Evolutionary conservation across 257 asterid species (phyloP).

Genomic region (Salvia splendens): DNA sequence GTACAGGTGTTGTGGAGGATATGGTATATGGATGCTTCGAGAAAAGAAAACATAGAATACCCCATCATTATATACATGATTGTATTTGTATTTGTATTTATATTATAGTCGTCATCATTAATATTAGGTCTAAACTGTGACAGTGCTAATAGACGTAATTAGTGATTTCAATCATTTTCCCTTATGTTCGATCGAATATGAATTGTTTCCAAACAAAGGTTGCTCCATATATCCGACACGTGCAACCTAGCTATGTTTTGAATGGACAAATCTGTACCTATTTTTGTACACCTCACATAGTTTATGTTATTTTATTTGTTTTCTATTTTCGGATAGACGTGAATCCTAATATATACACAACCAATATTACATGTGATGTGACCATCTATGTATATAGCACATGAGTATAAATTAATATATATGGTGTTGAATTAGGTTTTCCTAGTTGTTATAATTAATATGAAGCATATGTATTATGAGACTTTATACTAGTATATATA

Average conservation of each 20-base stretch:
- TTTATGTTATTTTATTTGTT: not conserved
- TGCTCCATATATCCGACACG: slow-evolving; percentile 31
- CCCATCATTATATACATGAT: not conserved
- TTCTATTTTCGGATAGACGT: not conserved
- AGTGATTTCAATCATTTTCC: slow-evolving; percentile 28
- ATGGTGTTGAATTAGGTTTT: too few species aligned
- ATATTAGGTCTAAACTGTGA: slow-evolving; percentile 19
- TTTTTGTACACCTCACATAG: not conserved
- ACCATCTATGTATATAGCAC: not conserved
- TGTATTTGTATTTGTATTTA: not conserved
- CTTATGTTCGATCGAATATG: slow-evolving; percentile 9
- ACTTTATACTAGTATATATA: not conserved
- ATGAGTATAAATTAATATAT: too few species aligned
- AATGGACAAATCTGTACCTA: slow-evolving; percentile 15
- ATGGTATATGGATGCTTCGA: not conserved
- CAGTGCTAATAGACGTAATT: not conserved
- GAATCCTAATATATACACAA: not conserved
- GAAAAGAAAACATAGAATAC: not conserved
- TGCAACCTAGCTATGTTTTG: slow-evolving; percentile 8
- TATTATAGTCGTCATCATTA: not conserved
- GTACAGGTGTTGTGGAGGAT: too few species aligned
- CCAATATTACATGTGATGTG: not conserved
- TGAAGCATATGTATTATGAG: not conserved
- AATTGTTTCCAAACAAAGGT: slow-evolving; percentile 35
- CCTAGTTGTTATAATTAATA: not conserved